Evolutionary conservation across 306 rosid species (phyloP), one percentile per base, ranked within the genome.

Genomic region (Cicer bijugum): DNA sequence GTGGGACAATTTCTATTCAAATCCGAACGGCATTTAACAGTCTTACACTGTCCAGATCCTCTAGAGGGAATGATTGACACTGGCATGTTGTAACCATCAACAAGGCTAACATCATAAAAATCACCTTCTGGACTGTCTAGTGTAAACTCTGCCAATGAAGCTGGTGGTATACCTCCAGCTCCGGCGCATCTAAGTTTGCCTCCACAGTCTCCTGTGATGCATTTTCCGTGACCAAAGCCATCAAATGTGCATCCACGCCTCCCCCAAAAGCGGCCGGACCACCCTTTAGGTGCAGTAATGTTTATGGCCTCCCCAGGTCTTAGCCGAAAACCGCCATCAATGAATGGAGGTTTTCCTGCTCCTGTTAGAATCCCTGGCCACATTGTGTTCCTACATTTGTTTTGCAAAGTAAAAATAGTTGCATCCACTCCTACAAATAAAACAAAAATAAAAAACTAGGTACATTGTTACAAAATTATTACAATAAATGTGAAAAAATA

Each of bases 251-350:
- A 90, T 53, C 80, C 28, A 0, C 10, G 60, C 1, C 88, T 84
- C 8, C 90, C 92, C 88, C 88, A 84, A 15, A 88, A 62, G 15
- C 84, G 83, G 43, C 92, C 88, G 0, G 90, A 86, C 96, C 96
- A 89, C 35, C 86, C 87, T 48, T 62, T 71, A 2, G 92, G 90
- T 12, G 83, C 78, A 11, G 68, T 81, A 68, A 89, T 72, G 14
- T 67, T 75, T 1, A 79, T 33, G 7, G 61, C 35, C 33, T 79
- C 55, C 1, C 78, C 71, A 4, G 88, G 71, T 33, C 44, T 67
- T 50, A 89, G 76, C 81, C 58, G 47, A 52, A 82, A 0, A 42
- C 96, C 96, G 0, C 85, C 85, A 1, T 78, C 80, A 81, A 78
- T 74, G 12, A 87, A 73, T 71, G 68, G 86, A 48, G 87, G 84